Percentiles rank a stretch among this genome's conserved stretches.
These are phyloP conservation scores for Stylosanthes scabra DNA, from an alignment of 331 rosid genomes.

Conservation along the genomic window DNA sequence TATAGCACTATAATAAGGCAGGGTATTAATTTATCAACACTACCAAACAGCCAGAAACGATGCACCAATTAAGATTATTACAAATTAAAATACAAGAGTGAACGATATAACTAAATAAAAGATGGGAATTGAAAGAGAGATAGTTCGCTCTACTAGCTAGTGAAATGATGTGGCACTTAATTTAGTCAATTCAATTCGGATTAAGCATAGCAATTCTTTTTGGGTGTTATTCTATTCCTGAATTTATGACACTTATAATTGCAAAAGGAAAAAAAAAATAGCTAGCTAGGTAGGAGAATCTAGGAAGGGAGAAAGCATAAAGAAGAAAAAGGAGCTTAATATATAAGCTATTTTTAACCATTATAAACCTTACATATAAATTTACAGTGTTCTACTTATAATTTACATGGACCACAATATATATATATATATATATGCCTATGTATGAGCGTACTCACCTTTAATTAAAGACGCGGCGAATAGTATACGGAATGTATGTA, in stretches of 20 bases:
- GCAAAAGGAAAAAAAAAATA: background rate
- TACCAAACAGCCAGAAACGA: background rate
- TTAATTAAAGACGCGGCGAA: slow-evolving; percentile 43
- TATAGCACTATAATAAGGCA: slow-evolving; percentile 17
- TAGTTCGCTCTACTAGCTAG: background rate
- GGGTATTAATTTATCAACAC: slow-evolving; percentile 13
- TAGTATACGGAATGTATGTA: slow-evolving; percentile 4
- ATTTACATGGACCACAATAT: slow-evolving; percentile 34
- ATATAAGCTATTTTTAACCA: background rate
- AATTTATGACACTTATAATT: background rate
- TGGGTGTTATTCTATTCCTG: background rate
- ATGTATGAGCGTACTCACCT: slow-evolving; percentile 40
- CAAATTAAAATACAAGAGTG: too few species aligned
- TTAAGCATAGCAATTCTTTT: background rate
- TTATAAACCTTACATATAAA: background rate
- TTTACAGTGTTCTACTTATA: slow-evolving; percentile 17
- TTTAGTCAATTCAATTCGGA: background rate
- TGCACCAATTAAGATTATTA: background rate
- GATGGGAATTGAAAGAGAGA: background rate
- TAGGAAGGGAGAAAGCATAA: background rate
- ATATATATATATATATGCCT: background rate
- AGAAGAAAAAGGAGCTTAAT: background rate
- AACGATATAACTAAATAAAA: too few species aligned
- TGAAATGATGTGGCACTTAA: background rate
- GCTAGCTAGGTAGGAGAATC: background rate